Conservation (phyloP, 345 rosid species). For the Noccaea caerulescens region DNA sequence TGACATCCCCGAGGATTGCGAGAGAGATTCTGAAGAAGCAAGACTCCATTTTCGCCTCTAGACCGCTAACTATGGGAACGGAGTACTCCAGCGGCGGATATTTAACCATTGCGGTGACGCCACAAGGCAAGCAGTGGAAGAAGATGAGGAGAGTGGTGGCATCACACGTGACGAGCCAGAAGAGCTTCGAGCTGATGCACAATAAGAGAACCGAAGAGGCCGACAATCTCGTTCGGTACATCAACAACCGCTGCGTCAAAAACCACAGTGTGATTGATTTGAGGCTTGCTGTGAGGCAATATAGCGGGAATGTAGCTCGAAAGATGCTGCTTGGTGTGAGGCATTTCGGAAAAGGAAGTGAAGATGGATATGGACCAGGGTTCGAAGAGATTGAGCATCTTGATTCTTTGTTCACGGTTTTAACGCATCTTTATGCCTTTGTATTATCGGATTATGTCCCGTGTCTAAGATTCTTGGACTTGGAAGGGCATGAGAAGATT, state of each 20-base stretch:
- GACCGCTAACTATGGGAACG: constrained; percentile 44
- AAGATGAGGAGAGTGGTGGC: constrained; percentile 52
- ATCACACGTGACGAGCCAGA: constrained; percentile 33
- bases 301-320: constrained; percentile 53
- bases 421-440: constrained; percentile 48
- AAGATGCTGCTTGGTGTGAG: constrained; percentile 49
- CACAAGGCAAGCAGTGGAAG: constrained; percentile 54
- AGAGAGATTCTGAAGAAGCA: constrained; percentile 49
- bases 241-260: constrained; percentile 41
- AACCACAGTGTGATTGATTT: constrained; percentile 38
- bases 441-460: constrained; percentile 60
- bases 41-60: constrained; percentile 50
- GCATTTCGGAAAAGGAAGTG: constrained; percentile 48
- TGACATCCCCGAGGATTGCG: constrained; percentile 49
- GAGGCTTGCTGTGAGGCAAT: constrained; percentile 46
- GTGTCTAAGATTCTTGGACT: constrained; percentile 48
- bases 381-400: constrained; percentile 54
- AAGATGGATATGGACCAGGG: constrained; percentile 52
- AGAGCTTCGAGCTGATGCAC: constrained; percentile 29
- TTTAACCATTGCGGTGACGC: constrained; percentile 41
- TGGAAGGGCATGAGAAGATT: constrained; percentile 60
- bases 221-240: constrained; percentile 46
- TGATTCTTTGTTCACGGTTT: constrained; percentile 48
- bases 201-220: constrained; percentile 50
- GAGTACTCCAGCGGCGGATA: constrained; percentile 42